Conservation (phyloP, 1,284 basidiomycete genomes). For the Fereydounia khargensis region DNA sequence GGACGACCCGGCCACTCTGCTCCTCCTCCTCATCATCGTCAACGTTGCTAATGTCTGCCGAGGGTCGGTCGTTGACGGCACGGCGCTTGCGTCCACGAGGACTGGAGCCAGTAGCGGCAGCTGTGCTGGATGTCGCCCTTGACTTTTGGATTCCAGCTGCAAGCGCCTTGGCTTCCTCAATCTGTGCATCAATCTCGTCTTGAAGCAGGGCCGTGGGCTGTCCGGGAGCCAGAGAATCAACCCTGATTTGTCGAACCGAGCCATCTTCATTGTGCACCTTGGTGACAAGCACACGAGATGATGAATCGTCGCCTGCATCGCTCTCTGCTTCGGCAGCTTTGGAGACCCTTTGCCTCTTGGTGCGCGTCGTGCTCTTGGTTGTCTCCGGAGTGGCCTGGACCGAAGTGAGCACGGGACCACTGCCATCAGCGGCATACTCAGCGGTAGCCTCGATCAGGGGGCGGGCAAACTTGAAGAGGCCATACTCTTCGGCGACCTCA, state of each 20-base stretch:
- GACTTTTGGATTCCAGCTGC: slow-evolving; percentile 39
- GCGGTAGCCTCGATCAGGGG: slow-evolving; percentile 73
- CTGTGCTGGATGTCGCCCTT: slow-evolving; percentile 3
- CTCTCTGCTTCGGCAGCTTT: no score
- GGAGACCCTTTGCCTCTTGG: no score
- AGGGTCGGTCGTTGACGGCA: slow-evolving; percentile 44
- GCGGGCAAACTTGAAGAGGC: slow-evolving; percentile 66
- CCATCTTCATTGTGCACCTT: no score
- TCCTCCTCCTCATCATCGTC: slow-evolving; percentile 42
- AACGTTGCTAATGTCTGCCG: slow-evolving; percentile 17
- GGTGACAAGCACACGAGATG: no score
- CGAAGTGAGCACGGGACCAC: slow-evolving; percentile 37
- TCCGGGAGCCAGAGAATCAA: no score
- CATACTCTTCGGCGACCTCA: slow-evolving; percentile 66
- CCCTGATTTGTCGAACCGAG: no score
- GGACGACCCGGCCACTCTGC: slow-evolving; percentile 24
- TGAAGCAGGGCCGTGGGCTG: slow-evolving; percentile 28
- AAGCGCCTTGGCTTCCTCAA: slow-evolving; percentile 44
- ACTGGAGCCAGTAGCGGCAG: neutral
- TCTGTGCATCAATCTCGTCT: slow-evolving; percentile 50
- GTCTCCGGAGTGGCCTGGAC: slow-evolving; percentile 1
- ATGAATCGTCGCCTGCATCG: no score
- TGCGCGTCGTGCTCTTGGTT: no score
- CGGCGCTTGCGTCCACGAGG: slow-evolving; percentile 41
- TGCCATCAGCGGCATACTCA: slow-evolving; percentile 63